Evolutionary conservation across 495 filamentous ascomycete genomes (phyloP).

Genomic region (Melanomma pulvis-pyrius): DNA sequence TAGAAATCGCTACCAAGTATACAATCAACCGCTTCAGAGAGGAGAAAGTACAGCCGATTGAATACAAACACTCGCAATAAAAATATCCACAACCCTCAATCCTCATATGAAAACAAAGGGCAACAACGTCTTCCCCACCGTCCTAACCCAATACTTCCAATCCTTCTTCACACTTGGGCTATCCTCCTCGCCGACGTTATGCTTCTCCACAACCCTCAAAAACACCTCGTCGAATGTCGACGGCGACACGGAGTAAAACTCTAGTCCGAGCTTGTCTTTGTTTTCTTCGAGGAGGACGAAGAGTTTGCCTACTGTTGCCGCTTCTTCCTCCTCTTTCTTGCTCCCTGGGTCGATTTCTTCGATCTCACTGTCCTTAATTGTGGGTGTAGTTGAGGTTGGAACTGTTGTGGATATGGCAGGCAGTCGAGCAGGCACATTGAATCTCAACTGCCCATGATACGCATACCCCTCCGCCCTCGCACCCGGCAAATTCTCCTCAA

Average conservation of each 20-base stretch:
- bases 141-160: conserved; percentile 6
- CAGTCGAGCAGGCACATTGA: conserved; percentile 62
- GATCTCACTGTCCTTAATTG: background rate
- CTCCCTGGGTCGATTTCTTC: conserved; percentile 7
- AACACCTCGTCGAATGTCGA: conserved; percentile 90
- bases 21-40: too few species aligned
- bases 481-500: conserved; percentile 56
- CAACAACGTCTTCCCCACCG: background rate
- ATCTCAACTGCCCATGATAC: conserved; percentile 82
- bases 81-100: too few species aligned
- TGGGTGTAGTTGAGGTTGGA: background rate
- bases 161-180: conserved; percentile 10
- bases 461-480: conserved; percentile 69
- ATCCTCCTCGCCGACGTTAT: conserved; percentile 79
- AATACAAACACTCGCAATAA: too few species aligned
- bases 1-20: too few species aligned
- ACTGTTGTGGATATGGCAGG: background rate
- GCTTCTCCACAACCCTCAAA: conserved; percentile 73
- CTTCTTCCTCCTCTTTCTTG: conserved; percentile 22
- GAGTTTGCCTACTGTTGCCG: conserved; percentile 58
- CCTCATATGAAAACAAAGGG: background rate
- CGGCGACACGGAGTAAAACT: conserved; percentile 78
- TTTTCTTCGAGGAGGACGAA: conserved; percentile 61
- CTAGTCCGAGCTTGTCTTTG: conserved; percentile 66
- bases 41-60: too few species aligned